Evolutionary conservation across 139 green algal genomes (phyloP), one percentile per base, ranked within the genome.

Genomic region (Tetraselmis striata): DNA sequence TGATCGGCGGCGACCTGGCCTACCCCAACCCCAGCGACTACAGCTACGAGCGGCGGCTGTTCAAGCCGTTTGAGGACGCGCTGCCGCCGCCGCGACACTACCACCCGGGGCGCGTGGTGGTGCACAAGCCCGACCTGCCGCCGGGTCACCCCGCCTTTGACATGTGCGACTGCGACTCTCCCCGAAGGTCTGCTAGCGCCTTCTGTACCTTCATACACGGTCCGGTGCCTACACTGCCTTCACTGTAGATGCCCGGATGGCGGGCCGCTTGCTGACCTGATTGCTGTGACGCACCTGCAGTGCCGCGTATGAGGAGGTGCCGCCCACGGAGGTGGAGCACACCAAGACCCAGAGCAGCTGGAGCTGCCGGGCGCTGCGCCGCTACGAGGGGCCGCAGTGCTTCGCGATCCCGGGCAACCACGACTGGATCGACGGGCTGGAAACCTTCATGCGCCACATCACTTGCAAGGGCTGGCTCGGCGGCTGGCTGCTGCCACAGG

Each of bases 361-460:
- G 45, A 67, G 45, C 11, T 25, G 45, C 45, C 5, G 18, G 1
- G 85, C 89, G 0, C 86, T 97, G 75, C 76, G 86, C 1, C 18
- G 28, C 1, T 95, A 96, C 83, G 75, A 88, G 1, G 93, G 93
- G 0, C 94, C 94, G 23, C 87, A 88, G 30, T 83, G 80, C 77
- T 97, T 98, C 84, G 91, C 93, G 31, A 95, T 98, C 30, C 94
- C 94, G 0, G 94, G 94, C 30, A 95, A 95, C 84, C 90, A 93
- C 79, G 93, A 95, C 90, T 95, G 90, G 91, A 92, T 95, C 75
- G 93, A 98, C 79, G 94, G 94, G 0, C 83, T 98, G 83, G 92
- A 96, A 80, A 94, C 90, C 1, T 97, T 93, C 83, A 92, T 91
- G 28, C 85, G 88, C 18, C 86, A 95, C 79, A 93, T 97, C 26